Evolutionary conservation across 805 yeast genomes (phyloP).

Genomic region (Saccharomyces eubayanus): DNA sequence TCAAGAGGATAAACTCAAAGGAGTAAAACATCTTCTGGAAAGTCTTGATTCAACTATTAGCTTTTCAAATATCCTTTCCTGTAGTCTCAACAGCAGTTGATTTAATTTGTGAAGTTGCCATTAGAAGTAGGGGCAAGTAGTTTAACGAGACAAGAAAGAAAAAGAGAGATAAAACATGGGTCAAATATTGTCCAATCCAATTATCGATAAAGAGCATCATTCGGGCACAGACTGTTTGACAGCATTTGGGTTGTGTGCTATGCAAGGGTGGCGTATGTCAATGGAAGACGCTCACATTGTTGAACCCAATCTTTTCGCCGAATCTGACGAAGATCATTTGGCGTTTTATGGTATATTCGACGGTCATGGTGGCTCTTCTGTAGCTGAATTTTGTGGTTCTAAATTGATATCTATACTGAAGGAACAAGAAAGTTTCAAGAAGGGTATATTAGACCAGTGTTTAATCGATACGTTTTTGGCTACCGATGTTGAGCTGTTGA

Average conservation of each 20-base stretch:
- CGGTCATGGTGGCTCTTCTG: slow-evolving; percentile 93
- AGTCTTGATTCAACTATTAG: background rate
- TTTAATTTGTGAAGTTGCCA: slow-evolving; percentile 1
- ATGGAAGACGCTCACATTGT: slow-evolving; percentile 95
- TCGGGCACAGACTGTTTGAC: slow-evolving; percentile 57
- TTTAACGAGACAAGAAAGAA: background rate
- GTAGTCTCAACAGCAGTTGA: background rate
- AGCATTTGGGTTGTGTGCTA: slow-evolving; percentile 78
- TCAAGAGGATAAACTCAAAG: background rate
- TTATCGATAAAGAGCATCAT: slow-evolving; percentile 61
- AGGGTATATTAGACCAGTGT: slow-evolving; percentile 56
- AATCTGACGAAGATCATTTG: slow-evolving; percentile 36
- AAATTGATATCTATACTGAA: slow-evolving; percentile 61
- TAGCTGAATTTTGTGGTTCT: slow-evolving; percentile 81
- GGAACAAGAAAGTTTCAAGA: slow-evolving; percentile 46
- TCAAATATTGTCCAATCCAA: slow-evolving; percentile 91
- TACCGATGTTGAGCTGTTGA: slow-evolving; percentile 72
- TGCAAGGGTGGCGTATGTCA: slow-evolving; percentile 99
- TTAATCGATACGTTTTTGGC: slow-evolving; percentile 75
- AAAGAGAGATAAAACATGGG: slow-evolving; percentile 52
- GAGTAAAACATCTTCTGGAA: background rate
- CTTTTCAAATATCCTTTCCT: background rate
- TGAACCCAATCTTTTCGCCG: slow-evolving; percentile 20
- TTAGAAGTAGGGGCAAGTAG: slow-evolving; percentile 18
- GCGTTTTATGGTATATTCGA: slow-evolving; percentile 92